Conservation (phyloP, 2,329 filamentous ascomycete species). For the Colletotrichum gloeosporioides region DNA sequence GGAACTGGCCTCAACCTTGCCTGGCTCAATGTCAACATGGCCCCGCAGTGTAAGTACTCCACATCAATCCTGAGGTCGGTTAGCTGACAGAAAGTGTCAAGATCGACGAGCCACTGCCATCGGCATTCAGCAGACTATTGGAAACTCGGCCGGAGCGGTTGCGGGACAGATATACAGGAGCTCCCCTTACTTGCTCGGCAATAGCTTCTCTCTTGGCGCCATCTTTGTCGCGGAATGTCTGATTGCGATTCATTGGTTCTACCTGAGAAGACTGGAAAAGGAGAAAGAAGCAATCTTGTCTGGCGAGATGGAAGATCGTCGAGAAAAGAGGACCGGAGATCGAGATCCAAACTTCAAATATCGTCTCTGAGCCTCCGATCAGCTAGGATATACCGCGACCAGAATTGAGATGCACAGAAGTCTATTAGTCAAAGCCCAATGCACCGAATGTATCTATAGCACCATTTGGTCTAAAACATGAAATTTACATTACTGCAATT, state of each 20-base stretch:
- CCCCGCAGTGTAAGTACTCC: constrained; percentile 38
- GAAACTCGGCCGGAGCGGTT: constrained; percentile 52
- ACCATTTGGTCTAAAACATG: no score
- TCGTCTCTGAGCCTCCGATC: background rate
- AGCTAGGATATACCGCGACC: rapidly evolving
- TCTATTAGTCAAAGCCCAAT: background rate
- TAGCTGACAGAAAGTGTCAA: background rate
- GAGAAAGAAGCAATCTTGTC: background rate
- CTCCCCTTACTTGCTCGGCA: constrained; percentile 34
- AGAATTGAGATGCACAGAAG: rapidly evolving
- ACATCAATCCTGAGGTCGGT: rapidly evolving
- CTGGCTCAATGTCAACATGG: constrained; percentile 50
- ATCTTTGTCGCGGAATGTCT: background rate
- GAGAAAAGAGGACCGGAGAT: background rate
- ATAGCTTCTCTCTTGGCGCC: background rate
- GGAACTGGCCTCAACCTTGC: constrained; percentile 52
- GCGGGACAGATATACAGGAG: constrained; percentile 38
- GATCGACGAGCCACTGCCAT: background rate
- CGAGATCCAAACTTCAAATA: background rate
- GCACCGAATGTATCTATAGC: background rate
- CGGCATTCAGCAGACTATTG: constrained; percentile 30
- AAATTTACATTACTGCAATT: no score
- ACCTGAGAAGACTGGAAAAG: background rate
- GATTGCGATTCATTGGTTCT: background rate
- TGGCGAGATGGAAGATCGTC: background rate